Conservation (phyloP, 352 stramenopile species). For the Phytopythium cucurbitacearum region DNA sequence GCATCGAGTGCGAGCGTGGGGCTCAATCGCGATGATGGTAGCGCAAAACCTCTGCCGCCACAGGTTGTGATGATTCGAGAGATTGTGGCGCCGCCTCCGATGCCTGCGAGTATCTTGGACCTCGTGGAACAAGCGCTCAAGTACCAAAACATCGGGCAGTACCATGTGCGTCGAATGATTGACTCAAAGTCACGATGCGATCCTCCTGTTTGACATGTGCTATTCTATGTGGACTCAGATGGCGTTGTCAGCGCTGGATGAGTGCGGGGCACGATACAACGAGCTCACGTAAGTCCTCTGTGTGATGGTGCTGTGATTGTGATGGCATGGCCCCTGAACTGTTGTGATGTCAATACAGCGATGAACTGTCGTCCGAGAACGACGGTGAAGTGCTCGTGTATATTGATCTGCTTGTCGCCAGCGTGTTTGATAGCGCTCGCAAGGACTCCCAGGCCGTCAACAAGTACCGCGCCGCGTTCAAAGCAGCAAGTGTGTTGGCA, state of each 20-base stretch:
- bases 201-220: too few relatives aligned
- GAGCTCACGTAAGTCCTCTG: conserved; percentile 7
- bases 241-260: conserved; percentile 45
- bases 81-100: conserved; percentile 34
- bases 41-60: conserved; percentile 12
- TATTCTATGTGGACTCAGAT: conserved; percentile 27
- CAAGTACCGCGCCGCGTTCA: conserved; percentile 52
- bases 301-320: not conserved
- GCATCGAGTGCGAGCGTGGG: not conserved
- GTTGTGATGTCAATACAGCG: not conserved
- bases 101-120: conserved; percentile 34
- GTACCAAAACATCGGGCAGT: conserved; percentile 63
- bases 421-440: conserved; percentile 48
- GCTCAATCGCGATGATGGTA: too few relatives aligned
- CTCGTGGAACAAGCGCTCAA: conserved; percentile 52
- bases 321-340: not conserved
- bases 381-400: conserved; percentile 42
- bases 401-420: conserved; percentile 44
- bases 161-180: conserved; percentile 31
- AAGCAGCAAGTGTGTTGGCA: conserved; percentile 28
- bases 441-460: conserved; percentile 41
- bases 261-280: conserved; percentile 31
- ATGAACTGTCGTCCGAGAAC: not conserved
- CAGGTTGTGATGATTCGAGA: conserved; percentile 59
- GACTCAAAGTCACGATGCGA: not conserved